Evolutionary conservation across 192 early-diverging fungal genomes (phyloP), one percentile per base, ranked within the genome.

Genomic region (Umbelopsis sp.): DNA sequence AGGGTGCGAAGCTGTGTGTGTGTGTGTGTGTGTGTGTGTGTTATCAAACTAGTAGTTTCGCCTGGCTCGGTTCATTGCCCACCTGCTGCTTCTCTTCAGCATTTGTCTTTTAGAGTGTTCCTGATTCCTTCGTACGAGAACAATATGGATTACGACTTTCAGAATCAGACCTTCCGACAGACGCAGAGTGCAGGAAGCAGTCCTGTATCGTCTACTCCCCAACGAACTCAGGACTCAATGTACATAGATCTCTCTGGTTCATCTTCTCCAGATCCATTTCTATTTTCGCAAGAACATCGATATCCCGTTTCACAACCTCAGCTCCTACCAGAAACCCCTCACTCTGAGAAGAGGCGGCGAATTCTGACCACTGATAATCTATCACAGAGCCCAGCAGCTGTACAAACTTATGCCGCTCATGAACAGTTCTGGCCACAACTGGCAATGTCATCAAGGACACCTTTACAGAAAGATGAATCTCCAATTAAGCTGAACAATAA

Each of bases 151-250:
- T 62, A 62, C n/a, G 56, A 62, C 17, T 62, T 62, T 62, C 56
- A 62, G 31, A 62, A 62, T 62, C 56, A 62, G 56, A 16, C 56
- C 31, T 62, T 34, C 31, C 56, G 56, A 32, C 56, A 62, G 31
- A 62, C 56, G 7, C 56, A 62, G 56, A 62, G 56, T 32, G 56
- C 32, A 20, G 56, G 56, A 62, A 62, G 56, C 56, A 62, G 56
- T 62, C 56, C 56, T 32, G n/a, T 62, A 32, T 62, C 56, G 29
- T 34, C 26, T 29, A 20, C 29, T n/a, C 29, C 26, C 14, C 56
- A 62, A 62, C 29, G 29, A 62, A 22, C 56, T 62, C 56, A 62
- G 56, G 56, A 32, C 56, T 22, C 56, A 29, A 62, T 62, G 56
- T 62, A 34, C 56, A 62, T 62, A 62, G 56, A 62, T 62, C 56